Percentiles rank a stretch among this genome's conserved stretches.
phyloP scores from a whole-genome alignment of 2,329 filamentous ascomycete genomes.

The Aspergillus sp. region DNA sequence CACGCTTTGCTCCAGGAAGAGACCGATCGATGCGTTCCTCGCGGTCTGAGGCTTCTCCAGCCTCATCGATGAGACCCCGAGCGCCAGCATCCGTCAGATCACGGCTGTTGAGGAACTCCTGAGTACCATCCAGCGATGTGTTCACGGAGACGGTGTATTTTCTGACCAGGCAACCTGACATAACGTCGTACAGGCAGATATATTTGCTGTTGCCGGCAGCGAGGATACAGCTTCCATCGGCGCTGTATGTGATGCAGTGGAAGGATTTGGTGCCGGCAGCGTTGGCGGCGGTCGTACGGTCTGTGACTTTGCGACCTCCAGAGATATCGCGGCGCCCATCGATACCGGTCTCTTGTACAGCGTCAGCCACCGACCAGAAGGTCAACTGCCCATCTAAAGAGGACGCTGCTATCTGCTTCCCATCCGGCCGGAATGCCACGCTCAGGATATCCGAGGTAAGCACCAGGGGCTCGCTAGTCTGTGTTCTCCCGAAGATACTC shows the following conservation, averaged over 20 bases:
- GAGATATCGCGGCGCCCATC: constrained; percentile 92
- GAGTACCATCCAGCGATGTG: constrained; percentile 90
- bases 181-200: constrained; percentile 95
- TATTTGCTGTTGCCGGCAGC: constrained; percentile 97
- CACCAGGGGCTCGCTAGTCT: constrained; percentile 91
- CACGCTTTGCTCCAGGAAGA: constrained; percentile 82
- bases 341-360: constrained; percentile 78
- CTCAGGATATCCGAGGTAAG: constrained; percentile 87
- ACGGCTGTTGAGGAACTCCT: constrained; percentile 94
- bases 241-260: constrained; percentile 82
- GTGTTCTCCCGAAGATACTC: constrained; percentile 91
- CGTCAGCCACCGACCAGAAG: constrained; percentile 91
- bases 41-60: constrained; percentile 83
- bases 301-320: constrained; percentile 82
- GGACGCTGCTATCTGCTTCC: constrained; percentile 84
- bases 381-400: constrained; percentile 91
- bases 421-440: constrained; percentile 85
- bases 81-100: constrained; percentile 89
- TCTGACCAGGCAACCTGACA: constrained; percentile 85
- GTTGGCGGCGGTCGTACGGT: constrained; percentile 89
- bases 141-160: constrained; percentile 97
- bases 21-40: constrained; percentile 78
- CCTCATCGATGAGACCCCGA: constrained; percentile 77
- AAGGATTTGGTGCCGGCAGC: constrained; percentile 88
- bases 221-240: constrained; percentile 85